Evolutionary conservation across 2,329 filamentous ascomycete genomes (phyloP).

Genomic region (Talaromyces sp.): DNA sequence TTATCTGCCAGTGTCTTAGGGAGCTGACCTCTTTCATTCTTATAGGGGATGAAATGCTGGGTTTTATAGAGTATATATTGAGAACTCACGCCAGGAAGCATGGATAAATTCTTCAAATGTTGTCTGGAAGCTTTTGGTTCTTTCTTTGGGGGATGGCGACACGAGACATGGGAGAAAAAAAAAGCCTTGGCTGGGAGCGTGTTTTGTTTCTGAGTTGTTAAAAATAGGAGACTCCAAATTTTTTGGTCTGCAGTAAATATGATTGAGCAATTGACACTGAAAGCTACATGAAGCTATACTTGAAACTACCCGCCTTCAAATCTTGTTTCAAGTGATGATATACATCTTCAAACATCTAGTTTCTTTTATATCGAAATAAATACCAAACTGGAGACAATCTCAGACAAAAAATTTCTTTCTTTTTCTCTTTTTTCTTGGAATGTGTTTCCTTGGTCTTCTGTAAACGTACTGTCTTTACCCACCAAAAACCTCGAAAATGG

Average conservation of each 20-base stretch:
- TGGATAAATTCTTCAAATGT: neutral
- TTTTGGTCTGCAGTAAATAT: neutral
- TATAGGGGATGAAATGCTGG: neutral
- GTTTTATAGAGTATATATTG: neutral
- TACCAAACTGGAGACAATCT: too few relatives aligned
- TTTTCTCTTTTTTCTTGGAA: too few relatives aligned
- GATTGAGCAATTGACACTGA: too few relatives aligned
- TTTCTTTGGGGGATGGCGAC: too few relatives aligned
- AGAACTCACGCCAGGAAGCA: neutral
- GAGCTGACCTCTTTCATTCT: neutral
- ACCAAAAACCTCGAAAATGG: neutral
- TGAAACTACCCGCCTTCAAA: neutral
- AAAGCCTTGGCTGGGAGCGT: too few relatives aligned
- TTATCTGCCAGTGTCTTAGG: neutral
- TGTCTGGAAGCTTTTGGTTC: neutral
- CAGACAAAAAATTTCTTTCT: too few relatives aligned
- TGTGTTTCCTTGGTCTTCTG: too few relatives aligned
- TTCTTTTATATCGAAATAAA: neutral
- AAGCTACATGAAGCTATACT: neutral
- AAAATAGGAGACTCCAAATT: neutral
- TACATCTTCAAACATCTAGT: neutral
- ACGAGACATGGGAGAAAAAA: too few relatives aligned
- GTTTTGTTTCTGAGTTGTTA: neutral
- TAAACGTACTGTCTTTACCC: neutral
- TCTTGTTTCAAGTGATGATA: neutral